phyloP scores from a whole-genome alignment of 2,329 filamentous ascomycete species.

The Diaporthe ilicicola region DNA sequence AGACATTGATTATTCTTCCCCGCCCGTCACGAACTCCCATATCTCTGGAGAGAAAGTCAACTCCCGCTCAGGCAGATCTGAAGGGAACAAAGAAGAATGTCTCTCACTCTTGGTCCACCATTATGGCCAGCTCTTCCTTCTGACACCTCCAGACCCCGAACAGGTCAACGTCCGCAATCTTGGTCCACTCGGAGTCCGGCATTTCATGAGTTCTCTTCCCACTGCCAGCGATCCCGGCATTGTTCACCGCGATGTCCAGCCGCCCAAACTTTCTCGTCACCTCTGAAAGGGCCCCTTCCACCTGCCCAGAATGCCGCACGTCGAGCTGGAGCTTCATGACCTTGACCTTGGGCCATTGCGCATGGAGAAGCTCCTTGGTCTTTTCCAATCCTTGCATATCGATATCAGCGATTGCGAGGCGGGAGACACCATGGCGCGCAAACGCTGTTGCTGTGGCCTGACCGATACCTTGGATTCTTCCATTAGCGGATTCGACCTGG shows the following conservation, averaged over 20 bases:
- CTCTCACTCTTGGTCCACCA: slow-evolving; percentile 58
- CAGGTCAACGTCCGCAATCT: slow-evolving; percentile 61
- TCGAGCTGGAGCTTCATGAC: slow-evolving; percentile 5
- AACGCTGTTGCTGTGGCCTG: not conserved
- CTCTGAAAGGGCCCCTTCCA: not conserved
- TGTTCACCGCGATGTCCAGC: slow-evolving; percentile 2
- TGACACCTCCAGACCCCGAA: slow-evolving; percentile 67
- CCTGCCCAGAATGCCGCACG: not conserved
- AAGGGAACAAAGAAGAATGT: slow-evolving; percentile 16
- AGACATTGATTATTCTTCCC: slow-evolving; percentile 60
- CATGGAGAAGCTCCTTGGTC: not conserved
- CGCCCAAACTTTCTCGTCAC: not conserved
- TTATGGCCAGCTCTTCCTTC: slow-evolving; percentile 58
- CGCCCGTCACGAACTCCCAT: not conserved
- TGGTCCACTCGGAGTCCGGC: slow-evolving; percentile 51
- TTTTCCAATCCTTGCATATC: not conserved
- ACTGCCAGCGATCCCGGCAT: not conserved
- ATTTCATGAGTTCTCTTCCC: not conserved
- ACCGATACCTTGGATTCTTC: not conserved
- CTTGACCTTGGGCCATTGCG: not conserved
- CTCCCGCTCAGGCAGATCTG: not conserved
- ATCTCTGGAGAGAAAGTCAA: not conserved
- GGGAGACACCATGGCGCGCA: not conserved
- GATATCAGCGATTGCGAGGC: not conserved
- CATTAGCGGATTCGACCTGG: not conserved